Conservation (phyloP, 805 yeast genomes). For the Myxozyma vanderwaltii region DNA sequence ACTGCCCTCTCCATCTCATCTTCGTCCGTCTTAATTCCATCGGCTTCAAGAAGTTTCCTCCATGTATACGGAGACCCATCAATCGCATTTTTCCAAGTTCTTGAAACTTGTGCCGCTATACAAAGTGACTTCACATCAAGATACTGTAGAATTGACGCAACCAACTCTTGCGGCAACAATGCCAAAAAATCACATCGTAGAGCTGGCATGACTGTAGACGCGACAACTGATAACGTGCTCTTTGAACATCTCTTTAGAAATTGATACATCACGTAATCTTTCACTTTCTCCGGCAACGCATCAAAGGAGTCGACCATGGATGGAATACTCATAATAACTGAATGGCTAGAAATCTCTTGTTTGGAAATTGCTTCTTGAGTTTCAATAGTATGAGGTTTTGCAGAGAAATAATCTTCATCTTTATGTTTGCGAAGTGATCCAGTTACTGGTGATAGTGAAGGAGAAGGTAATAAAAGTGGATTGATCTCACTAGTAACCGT, state of each 20-base stretch:
- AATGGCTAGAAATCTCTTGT: slow-evolving; percentile 6
- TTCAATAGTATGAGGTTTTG: slow-evolving; percentile 2
- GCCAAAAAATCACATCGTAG: slow-evolving; percentile 74
- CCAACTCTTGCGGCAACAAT: slow-evolving; percentile 72
- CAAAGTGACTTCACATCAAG: slow-evolving; percentile 66
- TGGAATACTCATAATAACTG: slow-evolving; percentile 35
- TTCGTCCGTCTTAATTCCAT: slow-evolving; percentile 55
- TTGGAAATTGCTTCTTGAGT: slow-evolving; percentile 2
- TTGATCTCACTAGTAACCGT: slow-evolving; percentile 8
- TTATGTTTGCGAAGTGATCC: slow-evolving; percentile 18
- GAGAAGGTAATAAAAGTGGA: slow-evolving; percentile 38
- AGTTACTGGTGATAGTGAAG: slow-evolving; percentile 37
- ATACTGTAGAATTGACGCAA: slow-evolving; percentile 62
- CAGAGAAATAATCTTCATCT: slow-evolving; percentile 23
- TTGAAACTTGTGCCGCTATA: slow-evolving; percentile 64
- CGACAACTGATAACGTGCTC: slow-evolving; percentile 61
- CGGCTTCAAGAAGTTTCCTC: slow-evolving; percentile 64
- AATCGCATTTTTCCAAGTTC: slow-evolving; percentile 67
- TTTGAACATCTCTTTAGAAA: slow-evolving; percentile 63
- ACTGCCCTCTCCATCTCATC: slow-evolving; percentile 50
- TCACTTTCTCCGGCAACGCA: slow-evolving; percentile 50
- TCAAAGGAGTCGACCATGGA: slow-evolving; percentile 41
- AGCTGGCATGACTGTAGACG: slow-evolving; percentile 53
- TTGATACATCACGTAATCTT: slow-evolving; percentile 54
- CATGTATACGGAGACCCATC: slow-evolving; percentile 66